Base-by-base conservation (phyloP, 208 protist species). In the Trypanosoma rangeli region DNA sequence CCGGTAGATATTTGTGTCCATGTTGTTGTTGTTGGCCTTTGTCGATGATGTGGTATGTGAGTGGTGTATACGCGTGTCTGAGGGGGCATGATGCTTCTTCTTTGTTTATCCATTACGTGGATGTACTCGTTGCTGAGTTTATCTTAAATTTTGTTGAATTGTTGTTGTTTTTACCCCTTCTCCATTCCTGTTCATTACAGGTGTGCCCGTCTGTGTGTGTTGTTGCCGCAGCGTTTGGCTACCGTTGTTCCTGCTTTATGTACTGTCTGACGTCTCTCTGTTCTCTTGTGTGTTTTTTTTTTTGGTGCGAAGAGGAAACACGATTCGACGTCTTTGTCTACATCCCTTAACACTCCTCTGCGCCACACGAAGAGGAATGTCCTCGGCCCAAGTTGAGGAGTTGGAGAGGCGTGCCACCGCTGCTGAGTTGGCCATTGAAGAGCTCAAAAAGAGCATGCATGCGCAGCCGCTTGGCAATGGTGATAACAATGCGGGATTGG, bases 341-440 rank as follows among this genome's bases (percentile, higher is more conserved):
- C 39, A 31, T 46, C 31, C 37, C 16, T 65, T 48, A 12, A 44
- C 35, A 26, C 10, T 44, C 42, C 37, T 58, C 60, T 49, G 15
- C 59, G 20, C 44, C 5, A 37, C 58, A 65, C 33, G 26, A 29
- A 62, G 24, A 35, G 68, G 24, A n/a, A 75, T 68, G 70, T 39
- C 52, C 4, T 61, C 44, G 35, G 48, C n/a, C 1, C 49, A 67
- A 35, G 64, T 89, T 13, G 46, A 74, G 28, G 56, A 48, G 18
- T 79, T 95, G 44, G 87, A 95, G 78, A 74, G 68, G 68, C 83
- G 87, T 12, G 82, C 87, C 0, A 35, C 68, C 4, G 59, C 74
- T 0, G 77, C 79, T 0, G 87, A 95, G 68, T 64, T 78, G 55
- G 58, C 82, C 37, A 60, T 95, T 46, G 71, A 70, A 33, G 70